Percentiles rank a stretch among this genome's conserved stretches.
These are phyloP conservation scores for Boechera stricta DNA, from an alignment of 345 rosid species.

Conservation along the genomic window DNA sequence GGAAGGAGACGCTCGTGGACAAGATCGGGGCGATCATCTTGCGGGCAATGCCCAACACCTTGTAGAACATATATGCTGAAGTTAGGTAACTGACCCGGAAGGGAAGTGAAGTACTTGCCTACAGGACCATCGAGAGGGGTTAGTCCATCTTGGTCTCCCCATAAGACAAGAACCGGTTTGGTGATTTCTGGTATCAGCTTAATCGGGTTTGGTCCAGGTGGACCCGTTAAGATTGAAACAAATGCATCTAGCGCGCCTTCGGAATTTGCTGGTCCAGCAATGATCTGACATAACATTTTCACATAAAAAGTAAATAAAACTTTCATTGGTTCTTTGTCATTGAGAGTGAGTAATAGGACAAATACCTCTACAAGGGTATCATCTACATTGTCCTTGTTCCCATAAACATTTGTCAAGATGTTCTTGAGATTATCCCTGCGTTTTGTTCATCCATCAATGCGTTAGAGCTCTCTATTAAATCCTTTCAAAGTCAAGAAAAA, in stretches of 20 bases:
- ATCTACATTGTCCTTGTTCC: conserved; percentile 79
- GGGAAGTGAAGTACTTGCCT: conserved; percentile 72
- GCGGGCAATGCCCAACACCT: conserved; percentile 93
- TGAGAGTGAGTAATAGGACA: neutral
- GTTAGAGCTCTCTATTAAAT: neutral
- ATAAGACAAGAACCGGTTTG: conserved; percentile 69
- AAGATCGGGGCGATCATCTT: conserved; percentile 80
- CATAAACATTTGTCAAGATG: conserved; percentile 68
- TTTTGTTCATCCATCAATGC: neutral
- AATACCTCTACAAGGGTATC: conserved; percentile 82
- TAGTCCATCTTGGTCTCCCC: conserved; percentile 89
- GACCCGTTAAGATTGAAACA: conserved; percentile 85
- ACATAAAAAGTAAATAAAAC: neutral
- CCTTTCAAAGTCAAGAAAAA: neutral
- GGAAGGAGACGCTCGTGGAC: conserved; percentile 81
- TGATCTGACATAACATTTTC: conserved; percentile 58
- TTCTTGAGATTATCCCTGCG: conserved; percentile 75
- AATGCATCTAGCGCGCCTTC: conserved; percentile 94
- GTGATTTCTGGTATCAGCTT: conserved; percentile 61
- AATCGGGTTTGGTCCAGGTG: conserved; percentile 87
- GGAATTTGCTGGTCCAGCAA: conserved; percentile 72
- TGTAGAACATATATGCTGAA: conserved; percentile 62
- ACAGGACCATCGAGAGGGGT: conserved; percentile 91
- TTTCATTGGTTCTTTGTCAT: neutral
- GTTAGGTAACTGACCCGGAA: conserved; percentile 63